These are phyloP conservation scores for Heliamphora exappendiculata DNA, from an alignment of 148 eudicot species.

Conservation along the genomic window DNA sequence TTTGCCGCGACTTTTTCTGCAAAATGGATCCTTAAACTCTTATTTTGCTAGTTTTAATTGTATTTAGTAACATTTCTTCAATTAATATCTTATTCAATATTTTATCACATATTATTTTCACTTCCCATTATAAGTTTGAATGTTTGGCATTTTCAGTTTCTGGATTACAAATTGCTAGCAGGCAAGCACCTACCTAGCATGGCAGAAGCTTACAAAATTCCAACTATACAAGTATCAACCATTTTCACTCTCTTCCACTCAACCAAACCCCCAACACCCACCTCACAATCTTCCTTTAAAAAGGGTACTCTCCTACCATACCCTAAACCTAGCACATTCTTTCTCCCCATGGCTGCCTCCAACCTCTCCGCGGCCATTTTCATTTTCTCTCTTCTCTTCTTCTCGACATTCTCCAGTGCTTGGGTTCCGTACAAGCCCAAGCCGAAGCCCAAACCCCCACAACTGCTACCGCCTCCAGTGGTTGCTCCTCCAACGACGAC, in stretches of 20 bases:
- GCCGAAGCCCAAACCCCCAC: constrained; percentile 16
- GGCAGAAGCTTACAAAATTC: constrained; percentile 12
- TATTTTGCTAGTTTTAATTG: too few relatives aligned
- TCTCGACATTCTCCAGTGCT: constrained; percentile 17
- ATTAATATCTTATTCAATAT: too few relatives aligned
- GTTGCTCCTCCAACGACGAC: background rate
- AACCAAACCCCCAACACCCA: constrained; percentile 4
- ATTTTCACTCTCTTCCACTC: constrained; percentile 9
- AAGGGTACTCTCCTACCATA: background rate
- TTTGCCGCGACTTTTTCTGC: too few relatives aligned
- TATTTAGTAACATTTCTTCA: too few relatives aligned
- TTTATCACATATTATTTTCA: too few relatives aligned
- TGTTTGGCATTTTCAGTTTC: too few relatives aligned
- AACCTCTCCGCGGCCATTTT: background rate
- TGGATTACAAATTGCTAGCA: background rate
- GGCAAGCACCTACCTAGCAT: background rate
- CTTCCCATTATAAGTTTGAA: too few relatives aligned
- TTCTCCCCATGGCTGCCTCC: constrained; percentile 5
- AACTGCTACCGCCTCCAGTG: background rate
- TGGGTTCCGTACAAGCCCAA: constrained; percentile 15
- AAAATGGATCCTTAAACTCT: too few relatives aligned
- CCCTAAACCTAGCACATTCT: background rate
- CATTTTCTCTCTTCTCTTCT: constrained; percentile 21
- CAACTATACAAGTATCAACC: background rate
- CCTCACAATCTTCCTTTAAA: constrained; percentile 12